phyloP scores from a whole-genome alignment of 306 rosid genomes.

The Cucumis melo region DNA sequence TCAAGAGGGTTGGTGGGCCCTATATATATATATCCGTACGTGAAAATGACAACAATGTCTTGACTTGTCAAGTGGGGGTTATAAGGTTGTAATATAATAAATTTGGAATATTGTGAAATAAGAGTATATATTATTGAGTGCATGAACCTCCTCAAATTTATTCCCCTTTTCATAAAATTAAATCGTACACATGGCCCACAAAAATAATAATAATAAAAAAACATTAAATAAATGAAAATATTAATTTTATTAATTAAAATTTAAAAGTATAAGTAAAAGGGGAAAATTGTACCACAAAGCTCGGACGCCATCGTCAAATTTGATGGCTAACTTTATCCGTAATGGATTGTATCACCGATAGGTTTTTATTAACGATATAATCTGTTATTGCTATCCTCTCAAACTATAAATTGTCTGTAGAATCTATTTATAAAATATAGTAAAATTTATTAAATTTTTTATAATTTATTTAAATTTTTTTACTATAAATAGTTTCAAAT shows the following conservation, averaged over 20 bases:
- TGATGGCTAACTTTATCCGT: neutral
- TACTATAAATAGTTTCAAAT: no score
- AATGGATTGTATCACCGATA: no score
- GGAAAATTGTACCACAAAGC: neutral
- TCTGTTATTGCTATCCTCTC: no score
- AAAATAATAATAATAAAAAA: no score
- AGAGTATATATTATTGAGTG: neutral
- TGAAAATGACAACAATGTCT: neutral
- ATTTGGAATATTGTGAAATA: neutral
- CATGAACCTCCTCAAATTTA: neutral
- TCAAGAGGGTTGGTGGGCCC: neutral
- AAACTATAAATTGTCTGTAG: no score
- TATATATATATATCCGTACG: neutral
- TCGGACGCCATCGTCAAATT: neutral
- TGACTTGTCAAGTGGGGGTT: neutral
- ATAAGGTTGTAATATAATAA: neutral
- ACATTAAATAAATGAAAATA: neutral
- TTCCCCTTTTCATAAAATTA: neutral
- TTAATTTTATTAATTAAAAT: no score
- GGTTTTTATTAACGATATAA: no score
- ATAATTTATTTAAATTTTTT: no score
- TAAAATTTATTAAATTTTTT: no score
- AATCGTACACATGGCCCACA: neutral
- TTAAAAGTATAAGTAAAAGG: no score
- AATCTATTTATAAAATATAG: no score